Evolutionary conservation across 805 yeast species (phyloP), one percentile per base, ranked within the genome.

Genomic region (Candida pini): DNA sequence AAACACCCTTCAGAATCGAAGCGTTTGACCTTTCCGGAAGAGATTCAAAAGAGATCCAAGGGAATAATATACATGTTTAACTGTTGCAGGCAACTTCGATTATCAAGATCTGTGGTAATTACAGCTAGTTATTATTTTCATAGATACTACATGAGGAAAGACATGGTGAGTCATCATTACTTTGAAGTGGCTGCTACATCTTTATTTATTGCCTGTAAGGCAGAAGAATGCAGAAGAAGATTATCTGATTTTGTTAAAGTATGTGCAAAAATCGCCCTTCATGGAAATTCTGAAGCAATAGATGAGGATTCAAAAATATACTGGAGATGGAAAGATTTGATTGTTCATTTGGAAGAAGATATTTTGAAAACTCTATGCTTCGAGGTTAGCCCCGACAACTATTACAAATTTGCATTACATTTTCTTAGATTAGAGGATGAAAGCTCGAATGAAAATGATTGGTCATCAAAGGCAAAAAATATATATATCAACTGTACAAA

Each of bases 171-270:
- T 28, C 57, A 57, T 40, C 78, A 72, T 39, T 65, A 66, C 33
- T 75, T 66, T 41, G 76, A 75, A 38, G 58, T 68, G 6, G 78
- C 68, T 0, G 76, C 73, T 2, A 64, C 76, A 3, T 53, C 71
- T 20, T 43, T 75, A 13, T 74, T 74, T 43, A 53, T 74, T 18
- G 78, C 78, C 4, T 62, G 73, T 35, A 74, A 74, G 40, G 64
- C 72, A 6, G 77, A 73, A 34, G 81, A 74, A 36, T 62, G 73
- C 20, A 62, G 68, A 22, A 58, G 80, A 19, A 52, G 65, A 25
- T 49, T 74, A 19, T 51, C 66, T 26, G 78, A 73, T 34, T 62
- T 75, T 4, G 73, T 71, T 15, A 59, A 63, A n/a, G 62, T 64
- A 5, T 68, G 75, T 44, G 71, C 75, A 4, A 60, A 61, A 30